phyloP scores from a whole-genome alignment of 1,284 basidiomycete genomes.

The Boletus chippewaensis region DNA sequence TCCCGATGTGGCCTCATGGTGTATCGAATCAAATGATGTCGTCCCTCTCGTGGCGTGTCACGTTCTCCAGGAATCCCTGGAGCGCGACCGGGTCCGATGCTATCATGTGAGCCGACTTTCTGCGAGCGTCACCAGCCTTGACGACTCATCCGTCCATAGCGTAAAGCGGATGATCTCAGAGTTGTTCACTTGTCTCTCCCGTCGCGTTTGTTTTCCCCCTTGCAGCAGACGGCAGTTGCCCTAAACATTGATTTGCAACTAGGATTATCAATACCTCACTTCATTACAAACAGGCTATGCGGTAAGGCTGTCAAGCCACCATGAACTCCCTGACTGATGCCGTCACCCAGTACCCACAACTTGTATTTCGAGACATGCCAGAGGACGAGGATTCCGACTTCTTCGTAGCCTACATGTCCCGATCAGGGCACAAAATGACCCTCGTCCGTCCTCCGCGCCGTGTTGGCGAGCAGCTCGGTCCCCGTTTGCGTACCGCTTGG shows the following conservation, averaged over 20 bases:
- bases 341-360: constrained; percentile 43
- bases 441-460: constrained; percentile 52
- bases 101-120: constrained; percentile 33
- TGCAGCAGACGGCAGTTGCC: background rate
- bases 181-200: constrained; percentile 37
- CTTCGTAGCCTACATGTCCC: constrained; percentile 56
- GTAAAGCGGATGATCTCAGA: constrained; percentile 40
- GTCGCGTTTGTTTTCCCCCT: constrained; percentile 29
- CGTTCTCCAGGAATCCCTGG: constrained; percentile 44
- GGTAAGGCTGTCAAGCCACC: constrained; percentile 34
- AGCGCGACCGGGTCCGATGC: constrained; percentile 35
- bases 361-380: constrained; percentile 49
- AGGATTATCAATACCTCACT: constrained; percentile 52
- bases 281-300: constrained; percentile 50
- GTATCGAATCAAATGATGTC: constrained; percentile 29
- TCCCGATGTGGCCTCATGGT: constrained; percentile 45
- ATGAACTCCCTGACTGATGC: constrained; percentile 4
- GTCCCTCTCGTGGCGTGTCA: constrained; percentile 36
- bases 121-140: background rate
- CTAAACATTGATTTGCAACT: constrained; percentile 13
- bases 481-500: constrained; percentile 40
- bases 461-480: constrained; percentile 44
- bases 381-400: constrained; percentile 47
- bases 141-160: constrained; percentile 24
- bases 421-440: constrained; percentile 48